Percentiles rank a stretch among this genome's conserved stretches.
Evolutionary conservation across 75 land plant species (phyloP).

Genomic region (Cryptomeria japonica): DNA sequence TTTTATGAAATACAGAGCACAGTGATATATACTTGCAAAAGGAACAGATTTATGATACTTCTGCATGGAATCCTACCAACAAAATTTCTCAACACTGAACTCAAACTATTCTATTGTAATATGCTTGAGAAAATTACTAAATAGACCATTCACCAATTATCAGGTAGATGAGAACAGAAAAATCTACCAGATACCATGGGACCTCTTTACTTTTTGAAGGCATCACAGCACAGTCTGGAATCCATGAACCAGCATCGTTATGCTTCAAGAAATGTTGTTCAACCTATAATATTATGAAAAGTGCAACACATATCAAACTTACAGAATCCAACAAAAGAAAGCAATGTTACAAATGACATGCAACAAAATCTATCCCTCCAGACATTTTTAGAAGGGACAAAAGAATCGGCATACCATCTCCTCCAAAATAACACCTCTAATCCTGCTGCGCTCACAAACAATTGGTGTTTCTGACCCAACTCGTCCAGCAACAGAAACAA

Average conservation of each 20-base stretch:
- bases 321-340: conserved; percentile 1
- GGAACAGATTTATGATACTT: not conserved
- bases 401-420: conserved; percentile 65
- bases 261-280: conserved; percentile 98
- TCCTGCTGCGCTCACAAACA: conserved; percentile 76
- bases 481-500: conserved; percentile 90
- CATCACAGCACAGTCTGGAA: conserved; percentile 96
- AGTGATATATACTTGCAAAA: not conserved
- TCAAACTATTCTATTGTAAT: conserved; percentile 1
- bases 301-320: not conserved
- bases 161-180: not conserved
- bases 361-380: not conserved
- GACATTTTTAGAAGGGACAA: not conserved
- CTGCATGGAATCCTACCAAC: not conserved
- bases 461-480: conserved; percentile 97
- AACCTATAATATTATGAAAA: conserved; percentile 38
- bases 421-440: conserved; percentile 94
- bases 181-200: conserved; percentile 90
- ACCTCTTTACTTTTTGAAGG: conserved; percentile 91
- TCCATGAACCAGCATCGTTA: conserved; percentile 98
- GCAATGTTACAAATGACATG: not conserved
- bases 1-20: not conserved
- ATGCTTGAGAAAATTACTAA: not conserved
- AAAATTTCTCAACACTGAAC: not conserved
- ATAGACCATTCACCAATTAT: not conserved